Percentiles rank a stretch among this genome's conserved stretches.
These are phyloP conservation scores for Lactuca saligna DNA, from an alignment of 129 eudicot genomes.

Conservation along the genomic window DNA sequence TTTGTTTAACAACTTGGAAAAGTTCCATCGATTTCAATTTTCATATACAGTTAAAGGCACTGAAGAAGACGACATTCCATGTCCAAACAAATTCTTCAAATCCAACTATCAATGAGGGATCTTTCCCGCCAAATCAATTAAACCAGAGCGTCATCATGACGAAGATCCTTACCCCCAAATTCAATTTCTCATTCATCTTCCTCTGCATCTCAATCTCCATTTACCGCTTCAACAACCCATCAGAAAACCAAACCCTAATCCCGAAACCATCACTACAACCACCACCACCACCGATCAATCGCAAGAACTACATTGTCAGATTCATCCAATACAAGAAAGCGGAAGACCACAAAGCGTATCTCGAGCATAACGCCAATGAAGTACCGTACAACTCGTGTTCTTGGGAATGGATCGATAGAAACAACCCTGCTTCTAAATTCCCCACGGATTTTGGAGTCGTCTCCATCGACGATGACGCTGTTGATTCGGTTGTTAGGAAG, in stretches of 20 bases:
- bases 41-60: conserved; percentile 2
- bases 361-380: conserved; percentile 29
- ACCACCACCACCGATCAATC: background rate
- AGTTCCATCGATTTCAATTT: background rate
- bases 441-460: conserved; percentile 74
- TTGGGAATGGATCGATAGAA: conserved; percentile 71
- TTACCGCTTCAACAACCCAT: background rate
- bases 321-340: conserved; percentile 48
- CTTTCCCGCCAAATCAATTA: conserved; percentile 39
- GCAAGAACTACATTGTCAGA: conserved; percentile 54
- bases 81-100: background rate
- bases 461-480: conserved; percentile 29
- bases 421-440: conserved; percentile 57
- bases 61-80: conserved; percentile 11
- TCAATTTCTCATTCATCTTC: conserved; percentile 31
- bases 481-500: conserved; percentile 29
- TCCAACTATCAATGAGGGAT: conserved; percentile 2
- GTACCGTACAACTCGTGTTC: background rate
- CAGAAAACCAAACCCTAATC: background rate
- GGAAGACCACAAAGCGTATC: conserved; percentile 44
- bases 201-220: background rate
- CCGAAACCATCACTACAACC: background rate
- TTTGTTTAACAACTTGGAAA: background rate
- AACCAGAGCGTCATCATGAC: background rate
- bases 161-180: conserved; percentile 25